Evolutionary conservation across 768 basidiomycete species (phyloP).

Genomic region (Mycena vitilis): DNA sequence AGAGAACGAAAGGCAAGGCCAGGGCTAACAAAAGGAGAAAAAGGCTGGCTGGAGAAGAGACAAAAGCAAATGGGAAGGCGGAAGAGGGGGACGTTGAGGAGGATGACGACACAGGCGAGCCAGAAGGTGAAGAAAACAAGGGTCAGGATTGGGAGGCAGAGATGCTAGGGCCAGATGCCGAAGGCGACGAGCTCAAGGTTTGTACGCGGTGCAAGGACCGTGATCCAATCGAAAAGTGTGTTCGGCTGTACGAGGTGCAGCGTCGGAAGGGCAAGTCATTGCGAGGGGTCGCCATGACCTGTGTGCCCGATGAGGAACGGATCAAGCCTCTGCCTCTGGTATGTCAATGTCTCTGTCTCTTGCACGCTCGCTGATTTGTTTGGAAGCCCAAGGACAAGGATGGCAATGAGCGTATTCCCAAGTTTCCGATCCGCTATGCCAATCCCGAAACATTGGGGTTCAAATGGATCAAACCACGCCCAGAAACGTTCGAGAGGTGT

Average conservation of each 20-base stretch:
- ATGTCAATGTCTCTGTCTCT: too few species aligned
- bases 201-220: neutral
- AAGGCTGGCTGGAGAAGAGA: too few species aligned
- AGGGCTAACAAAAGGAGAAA: neutral
- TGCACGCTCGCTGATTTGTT: too few species aligned
- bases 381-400: too few species aligned
- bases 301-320: neutral
- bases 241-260: neutral
- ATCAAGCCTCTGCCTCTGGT: conserved; percentile 1
- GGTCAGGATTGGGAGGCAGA: too few species aligned
- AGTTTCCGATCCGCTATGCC: neutral
- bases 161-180: too few species aligned
- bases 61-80: neutral
- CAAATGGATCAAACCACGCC: neutral
- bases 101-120: neutral
- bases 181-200: too few species aligned
- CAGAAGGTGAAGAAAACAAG: too few species aligned
- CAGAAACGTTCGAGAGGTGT: neutral
- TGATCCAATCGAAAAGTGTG: neutral
- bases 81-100: neutral
- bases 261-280: neutral
- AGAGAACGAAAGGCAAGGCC: too few species aligned
- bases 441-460: neutral
- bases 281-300: neutral
- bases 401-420: too few species aligned